phyloP scores from a whole-genome alignment of 345 rosid genomes.

The Eucalyptus melliodora region DNA sequence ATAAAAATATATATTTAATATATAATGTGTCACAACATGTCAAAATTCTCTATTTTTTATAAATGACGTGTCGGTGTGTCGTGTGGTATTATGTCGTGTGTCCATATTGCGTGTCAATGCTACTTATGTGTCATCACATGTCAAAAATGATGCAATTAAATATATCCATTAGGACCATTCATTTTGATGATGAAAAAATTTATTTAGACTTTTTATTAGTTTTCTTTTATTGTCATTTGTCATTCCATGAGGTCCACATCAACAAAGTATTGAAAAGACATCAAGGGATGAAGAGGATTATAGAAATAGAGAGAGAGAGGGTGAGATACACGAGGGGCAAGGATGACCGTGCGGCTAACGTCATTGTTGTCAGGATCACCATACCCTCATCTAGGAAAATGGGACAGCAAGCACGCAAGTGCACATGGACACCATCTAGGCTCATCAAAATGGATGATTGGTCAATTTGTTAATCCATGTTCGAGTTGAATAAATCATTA shows the following conservation, averaged over 20 bases:
- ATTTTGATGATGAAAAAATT: background rate
- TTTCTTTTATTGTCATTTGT: background rate
- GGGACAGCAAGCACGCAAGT: no score
- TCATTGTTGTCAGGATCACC: no score
- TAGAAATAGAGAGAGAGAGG: no score
- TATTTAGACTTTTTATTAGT: background rate
- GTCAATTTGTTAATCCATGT: no score
- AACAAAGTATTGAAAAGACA: background rate
- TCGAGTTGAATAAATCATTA: no score
- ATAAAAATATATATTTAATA: no score
- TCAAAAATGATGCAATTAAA: background rate
- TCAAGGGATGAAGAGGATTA: background rate
- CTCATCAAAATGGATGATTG: no score
- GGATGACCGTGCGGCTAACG: no score
- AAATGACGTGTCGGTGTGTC: rapidly evolving
- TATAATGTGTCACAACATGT: rapidly evolving
- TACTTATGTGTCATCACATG: rapidly evolving
- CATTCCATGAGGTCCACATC: background rate
- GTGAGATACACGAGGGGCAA: no score
- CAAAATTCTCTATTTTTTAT: rapidly evolving
- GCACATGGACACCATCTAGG: no score
- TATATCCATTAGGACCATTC: background rate
- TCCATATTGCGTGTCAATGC: rapidly evolving
- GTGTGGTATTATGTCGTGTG: no score
- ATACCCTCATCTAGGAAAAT: no score